Evolutionary conservation across 495 filamentous ascomycete genomes (phyloP).

Genomic region (Podospora sp.): DNA sequence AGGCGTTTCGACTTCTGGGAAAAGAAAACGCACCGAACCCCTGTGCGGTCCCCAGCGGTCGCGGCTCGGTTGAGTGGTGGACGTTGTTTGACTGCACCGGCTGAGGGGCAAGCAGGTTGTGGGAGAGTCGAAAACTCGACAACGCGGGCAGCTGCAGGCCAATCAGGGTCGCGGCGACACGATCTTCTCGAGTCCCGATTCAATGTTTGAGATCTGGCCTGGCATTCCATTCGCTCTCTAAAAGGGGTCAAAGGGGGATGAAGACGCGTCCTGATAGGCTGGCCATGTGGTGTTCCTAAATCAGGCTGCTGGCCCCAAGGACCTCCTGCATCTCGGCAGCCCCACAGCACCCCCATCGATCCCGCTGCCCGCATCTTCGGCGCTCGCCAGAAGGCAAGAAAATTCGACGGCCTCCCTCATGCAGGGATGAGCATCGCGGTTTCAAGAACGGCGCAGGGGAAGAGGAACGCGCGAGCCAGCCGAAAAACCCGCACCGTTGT

Average conservation of each 20-base stretch:
- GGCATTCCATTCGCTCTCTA: conserved; percentile 22
- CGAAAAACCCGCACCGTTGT: background rate
- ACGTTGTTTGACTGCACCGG: conserved; percentile 6
- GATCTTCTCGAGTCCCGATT: conserved; percentile 20
- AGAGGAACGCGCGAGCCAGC: background rate
- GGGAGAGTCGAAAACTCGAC: background rate
- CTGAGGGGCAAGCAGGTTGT: conserved; percentile 6
- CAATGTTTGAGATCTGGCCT: conserved; percentile 23
- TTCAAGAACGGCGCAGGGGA: conserved; percentile 25
- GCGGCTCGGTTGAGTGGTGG: conserved; percentile 9
- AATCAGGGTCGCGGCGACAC: conserved; percentile 19
- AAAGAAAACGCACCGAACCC: conserved; percentile 12
- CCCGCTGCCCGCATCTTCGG: background rate
- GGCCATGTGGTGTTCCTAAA: conserved; percentile 17
- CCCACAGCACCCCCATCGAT: conserved; percentile 1
- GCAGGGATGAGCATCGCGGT: conserved; percentile 28
- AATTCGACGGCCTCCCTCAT: conserved; percentile 15
- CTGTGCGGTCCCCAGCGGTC: conserved; percentile 4
- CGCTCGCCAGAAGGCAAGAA: background rate
- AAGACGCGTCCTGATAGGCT: conserved; percentile 32
- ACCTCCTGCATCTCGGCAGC: conserved; percentile 17
- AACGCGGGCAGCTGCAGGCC: conserved; percentile 11
- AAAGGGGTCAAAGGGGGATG: conserved; percentile 1
- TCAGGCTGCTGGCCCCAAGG: conserved; percentile 28
- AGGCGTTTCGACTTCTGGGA: background rate